Base-by-base conservation (phyloP, 2,329 filamentous ascomycete species). In the Gremmenia infestans region DNA sequence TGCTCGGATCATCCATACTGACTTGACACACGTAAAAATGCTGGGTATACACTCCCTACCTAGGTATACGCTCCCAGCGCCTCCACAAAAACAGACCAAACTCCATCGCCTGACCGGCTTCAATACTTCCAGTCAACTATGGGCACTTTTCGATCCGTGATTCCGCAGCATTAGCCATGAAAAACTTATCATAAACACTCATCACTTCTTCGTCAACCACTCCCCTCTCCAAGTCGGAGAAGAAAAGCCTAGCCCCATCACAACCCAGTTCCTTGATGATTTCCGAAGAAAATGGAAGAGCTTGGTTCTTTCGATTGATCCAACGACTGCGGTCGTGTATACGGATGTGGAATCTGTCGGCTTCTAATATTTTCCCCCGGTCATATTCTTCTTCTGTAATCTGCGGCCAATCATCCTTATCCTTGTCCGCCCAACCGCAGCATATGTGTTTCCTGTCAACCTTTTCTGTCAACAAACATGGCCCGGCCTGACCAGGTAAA, bases 381-480 rank as follows among this genome's bases (percentile, higher is more conserved):
- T 54, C 52, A 40, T 49, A 54, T 25, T 45, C 52, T 5, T 45
- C 14, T 11, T 25, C 35, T 12, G 23, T 23, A 22, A 12, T 23
- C 15, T 40, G 14, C 9, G n/a, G 14, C n/a, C 36, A 23, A 36
- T 12, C 22, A 9, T 12, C 25, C 7, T 23, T 15, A 19, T 53
- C 35, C 36, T 53, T 17, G 8, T 50, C 50, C 11, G 46, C 19
- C 56, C 56, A 55, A 39, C 39, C 36, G 32, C 56, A 58, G 23
- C 52, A 58, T 14, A 22, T 40, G 32, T 58, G 52, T 8, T 48
- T 32, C 36, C 11, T 42, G 3, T 19, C 22, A 4, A 42, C 32
- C 4, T 48, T 36, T 19, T 54, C 28, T 4, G 37, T 19, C 14
- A 58, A 50, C 7, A 53, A 42, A 36, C 56, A 55, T 15, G 46